Percentiles rank a stretch among this genome's conserved stretches.
Conservation (phyloP, 2,329 filamentous ascomycete species). For the Thelonectria olida region DNA sequence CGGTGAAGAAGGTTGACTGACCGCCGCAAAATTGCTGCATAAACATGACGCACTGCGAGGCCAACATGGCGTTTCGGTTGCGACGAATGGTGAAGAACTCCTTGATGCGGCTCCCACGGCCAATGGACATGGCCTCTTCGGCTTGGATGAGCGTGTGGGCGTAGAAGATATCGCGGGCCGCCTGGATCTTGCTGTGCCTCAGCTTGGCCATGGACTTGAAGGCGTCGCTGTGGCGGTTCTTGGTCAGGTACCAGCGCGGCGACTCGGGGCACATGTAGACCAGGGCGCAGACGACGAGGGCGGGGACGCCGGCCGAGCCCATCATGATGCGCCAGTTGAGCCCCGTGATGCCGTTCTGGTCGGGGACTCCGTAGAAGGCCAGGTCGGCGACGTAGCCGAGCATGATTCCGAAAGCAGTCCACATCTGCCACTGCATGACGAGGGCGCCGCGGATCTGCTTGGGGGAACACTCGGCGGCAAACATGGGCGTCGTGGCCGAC, state of each 20-base stretch:
- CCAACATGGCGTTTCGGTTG: slow-evolving; percentile 61
- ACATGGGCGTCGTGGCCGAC: slow-evolving; percentile 72
- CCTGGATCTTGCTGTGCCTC: slow-evolving; percentile 62
- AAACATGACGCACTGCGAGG: slow-evolving; percentile 71
- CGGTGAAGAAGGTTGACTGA: too few relatives aligned
- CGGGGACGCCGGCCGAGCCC: slow-evolving; percentile 62
- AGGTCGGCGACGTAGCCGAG: slow-evolving; percentile 53
- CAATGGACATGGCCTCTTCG: slow-evolving; percentile 43
- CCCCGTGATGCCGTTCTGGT: too few relatives aligned
- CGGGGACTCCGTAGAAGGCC: slow-evolving; percentile 38
- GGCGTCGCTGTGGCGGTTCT: slow-evolving; percentile 59
- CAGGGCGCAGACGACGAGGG: slow-evolving; percentile 60
- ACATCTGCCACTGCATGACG: slow-evolving; percentile 78
- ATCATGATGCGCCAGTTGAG: slow-evolving; percentile 69
- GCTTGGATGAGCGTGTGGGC: slow-evolving; percentile 65
- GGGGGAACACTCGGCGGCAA: slow-evolving; percentile 76
- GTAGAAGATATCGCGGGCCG: slow-evolving; percentile 65
- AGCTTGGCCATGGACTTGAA: slow-evolving; percentile 58
- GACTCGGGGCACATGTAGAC: slow-evolving; percentile 72
- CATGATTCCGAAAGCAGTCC: slow-evolving; percentile 64
- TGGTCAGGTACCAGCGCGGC: slow-evolving; percentile 55
- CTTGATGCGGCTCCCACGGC: slow-evolving; percentile 15
- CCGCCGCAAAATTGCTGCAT: slow-evolving; percentile 69
- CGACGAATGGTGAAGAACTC: slow-evolving; percentile 69
- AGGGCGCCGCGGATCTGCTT: slow-evolving; percentile 74